Base-by-base conservation (phyloP, 2,329 filamentous ascomycete genomes). In the Nemania sp. region DNA sequence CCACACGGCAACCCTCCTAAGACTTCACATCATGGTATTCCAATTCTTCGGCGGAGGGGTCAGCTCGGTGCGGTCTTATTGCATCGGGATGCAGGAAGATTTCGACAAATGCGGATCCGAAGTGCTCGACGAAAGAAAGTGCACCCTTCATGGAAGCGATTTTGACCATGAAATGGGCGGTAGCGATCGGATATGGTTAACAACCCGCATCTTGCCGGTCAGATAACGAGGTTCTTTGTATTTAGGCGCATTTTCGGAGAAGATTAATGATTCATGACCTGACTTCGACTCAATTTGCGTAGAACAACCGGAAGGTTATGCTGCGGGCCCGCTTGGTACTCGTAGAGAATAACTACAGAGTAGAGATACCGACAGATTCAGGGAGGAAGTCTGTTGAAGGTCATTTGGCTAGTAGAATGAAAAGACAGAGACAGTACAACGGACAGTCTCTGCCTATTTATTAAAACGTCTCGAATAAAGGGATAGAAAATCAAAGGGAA, bases 211-310 rank as follows among this genome's bases (percentile, higher is more conserved):
- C 47, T 60, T 62, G 61, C 60, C 55, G 55, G 56, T 59, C 49
- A 61, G 52, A 49, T 53, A 63, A 64, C 57, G 57, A 64, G 60
- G 58, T 63, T 68, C 41, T 56, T 54, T 58, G 66, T 68, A 68
- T 63, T 61, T 68, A 67, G 66, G 67, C 65, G 67, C 63, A 65
- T 63, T 63, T 65, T 54, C 56, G 66, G 61, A 66, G 52, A 57
- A 65, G 60, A 67, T 62, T 67, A 48, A 69, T 62, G 64, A 68
- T 61, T 66, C 64, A 68, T 62, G 66, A 67, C 60, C 62, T 52
- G 33, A 63, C 37, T 23, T 42, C 46, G 15, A 53, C 8, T 52
- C 23, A 17, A 34, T 31, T 17, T 52, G 30, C 20, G 31, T 28
- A 40, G n/a, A 24, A 49, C 34, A 44, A 22, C 22, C 22, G 12